These are phyloP conservation scores for Blakeslea trispora DNA, from an alignment of 371 early-diverging fungal species.

Conservation along the genomic window DNA sequence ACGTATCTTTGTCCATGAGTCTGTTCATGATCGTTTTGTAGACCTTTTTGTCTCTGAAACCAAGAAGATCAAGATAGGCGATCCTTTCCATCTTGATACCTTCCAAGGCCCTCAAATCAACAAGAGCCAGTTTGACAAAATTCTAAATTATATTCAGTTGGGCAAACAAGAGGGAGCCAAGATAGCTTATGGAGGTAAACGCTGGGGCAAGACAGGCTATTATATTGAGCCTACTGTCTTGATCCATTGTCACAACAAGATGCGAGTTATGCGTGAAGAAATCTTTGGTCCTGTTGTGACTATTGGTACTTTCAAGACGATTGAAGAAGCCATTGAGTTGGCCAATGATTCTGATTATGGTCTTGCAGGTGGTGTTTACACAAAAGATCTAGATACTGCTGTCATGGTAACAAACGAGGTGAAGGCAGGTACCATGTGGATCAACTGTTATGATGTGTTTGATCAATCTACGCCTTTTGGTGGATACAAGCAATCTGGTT, in stretches of 20 bases:
- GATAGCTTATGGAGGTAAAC: constrained; percentile 67
- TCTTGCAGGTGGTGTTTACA: constrained; percentile 83
- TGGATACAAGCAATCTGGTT: constrained; percentile 84
- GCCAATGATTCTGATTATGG: constrained; percentile 82
- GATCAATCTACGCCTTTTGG: constrained; percentile 76
- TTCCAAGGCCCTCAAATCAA: constrained; percentile 78
- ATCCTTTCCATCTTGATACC: constrained; percentile 53
- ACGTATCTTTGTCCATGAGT: constrained; percentile 80
- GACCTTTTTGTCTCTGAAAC: constrained; percentile 63
- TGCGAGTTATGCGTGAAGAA: constrained; percentile 77
- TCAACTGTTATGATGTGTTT: constrained; percentile 42
- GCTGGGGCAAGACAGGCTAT: constrained; percentile 68
- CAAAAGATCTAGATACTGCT: constrained; percentile 65
- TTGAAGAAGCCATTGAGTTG: constrained; percentile 76
- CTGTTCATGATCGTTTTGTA: constrained; percentile 73
- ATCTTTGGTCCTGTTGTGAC: constrained; percentile 91
- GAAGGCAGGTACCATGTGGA: constrained; percentile 80
- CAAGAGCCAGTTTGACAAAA: constrained; percentile 72
- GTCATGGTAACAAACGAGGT: constrained; percentile 61
- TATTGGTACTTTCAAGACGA: constrained; percentile 69
- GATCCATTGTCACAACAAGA: constrained; percentile 61
- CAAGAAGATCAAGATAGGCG: constrained; percentile 60
- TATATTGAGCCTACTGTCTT: constrained; percentile 83
- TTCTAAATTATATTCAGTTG: constrained; percentile 59
- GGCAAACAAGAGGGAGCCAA: constrained; percentile 62